phyloP scores from a whole-genome alignment of 805 yeast species.

The Nakazawaea pomicola region DNA sequence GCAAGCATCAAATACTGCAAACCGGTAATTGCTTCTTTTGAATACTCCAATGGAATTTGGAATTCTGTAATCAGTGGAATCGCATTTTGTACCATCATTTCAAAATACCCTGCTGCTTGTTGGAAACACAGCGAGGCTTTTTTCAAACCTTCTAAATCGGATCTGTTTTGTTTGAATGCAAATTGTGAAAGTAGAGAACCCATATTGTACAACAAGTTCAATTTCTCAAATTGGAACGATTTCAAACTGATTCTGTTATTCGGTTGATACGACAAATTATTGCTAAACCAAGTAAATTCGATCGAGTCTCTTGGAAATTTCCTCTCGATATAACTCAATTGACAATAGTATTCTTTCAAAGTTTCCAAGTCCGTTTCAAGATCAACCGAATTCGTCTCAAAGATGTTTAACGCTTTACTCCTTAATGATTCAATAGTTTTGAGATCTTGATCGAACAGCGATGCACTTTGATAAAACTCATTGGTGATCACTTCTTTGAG shows the following conservation, averaged over 20 bases:
- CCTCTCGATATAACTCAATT: conserved; percentile 35
- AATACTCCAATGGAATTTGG: conserved; percentile 39
- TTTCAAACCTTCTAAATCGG: conserved; percentile 51
- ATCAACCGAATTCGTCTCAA: conserved; percentile 13
- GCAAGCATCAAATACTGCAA: conserved; percentile 58
- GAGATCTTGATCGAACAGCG: conserved; percentile 27
- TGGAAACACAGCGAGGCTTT: conserved; percentile 63
- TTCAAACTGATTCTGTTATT: conserved; percentile 39
- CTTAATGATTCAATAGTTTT: conserved; percentile 40
- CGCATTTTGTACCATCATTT: too few species aligned
- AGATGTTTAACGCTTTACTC: conserved; percentile 30
- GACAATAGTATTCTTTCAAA: conserved; percentile 42
- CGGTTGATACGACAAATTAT: conserved; percentile 48
- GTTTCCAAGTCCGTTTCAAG: conserved; percentile 30
- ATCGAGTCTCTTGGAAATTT: conserved; percentile 64
- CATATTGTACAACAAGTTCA: conserved; percentile 62
- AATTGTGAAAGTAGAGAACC: conserved; percentile 59
- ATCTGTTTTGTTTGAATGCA: conserved; percentile 42
- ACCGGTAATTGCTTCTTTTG: conserved; percentile 42
- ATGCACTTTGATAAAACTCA: conserved; percentile 33
- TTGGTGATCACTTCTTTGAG: conserved; percentile 12
- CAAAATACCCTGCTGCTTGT: conserved; percentile 47
- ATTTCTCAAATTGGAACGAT: conserved; percentile 55
- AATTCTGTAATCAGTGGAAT: conserved; percentile 18
- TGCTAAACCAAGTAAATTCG: conserved; percentile 69